Percentiles rank a stretch among this genome's conserved stretches.
Conservation (phyloP, 371 early-diverging fungal genomes). For the Mucor saturninus region DNA sequence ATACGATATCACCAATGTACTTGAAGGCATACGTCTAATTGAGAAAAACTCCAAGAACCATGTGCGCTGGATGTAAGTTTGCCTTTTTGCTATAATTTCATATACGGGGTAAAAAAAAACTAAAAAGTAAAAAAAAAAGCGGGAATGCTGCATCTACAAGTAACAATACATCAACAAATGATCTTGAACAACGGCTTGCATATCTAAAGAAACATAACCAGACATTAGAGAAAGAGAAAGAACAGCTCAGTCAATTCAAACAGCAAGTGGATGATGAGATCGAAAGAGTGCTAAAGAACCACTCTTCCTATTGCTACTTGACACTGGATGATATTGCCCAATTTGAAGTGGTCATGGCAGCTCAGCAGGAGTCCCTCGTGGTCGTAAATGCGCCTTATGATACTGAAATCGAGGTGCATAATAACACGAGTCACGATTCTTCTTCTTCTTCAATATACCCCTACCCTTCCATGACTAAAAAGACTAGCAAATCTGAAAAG, state of each 20-base stretch:
- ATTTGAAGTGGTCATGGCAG: slow-evolving; percentile 35
- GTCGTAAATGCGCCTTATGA: slow-evolving; percentile 47
- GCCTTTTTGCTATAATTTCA: no score
- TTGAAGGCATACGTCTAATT: slow-evolving; percentile 81
- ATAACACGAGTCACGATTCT: slow-evolving; percentile 10
- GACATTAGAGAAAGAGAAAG: slow-evolving; percentile 36
- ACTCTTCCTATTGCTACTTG: slow-evolving; percentile 41
- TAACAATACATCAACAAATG: slow-evolving; percentile 10
- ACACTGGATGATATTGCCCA: slow-evolving; percentile 40
- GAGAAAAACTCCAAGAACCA: slow-evolving; percentile 83
- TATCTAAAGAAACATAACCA: slow-evolving; percentile 32
- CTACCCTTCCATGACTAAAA: neutral
- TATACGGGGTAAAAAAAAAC: neutral
- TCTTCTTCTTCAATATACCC: slow-evolving; percentile 4
- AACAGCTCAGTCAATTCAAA: slow-evolving; percentile 26
- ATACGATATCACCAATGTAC: slow-evolving; percentile 88
- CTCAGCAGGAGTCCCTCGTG: slow-evolving; percentile 35
- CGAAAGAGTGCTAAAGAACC: slow-evolving; percentile 33
- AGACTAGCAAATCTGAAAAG: slow-evolving; percentile 1
- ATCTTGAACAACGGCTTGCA: slow-evolving; percentile 36
- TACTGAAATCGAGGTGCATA: slow-evolving; percentile 42
- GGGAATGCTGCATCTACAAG: slow-evolving; percentile 10
- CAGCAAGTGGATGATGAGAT: slow-evolving; percentile 44
- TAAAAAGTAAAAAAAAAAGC: slow-evolving; percentile 17
- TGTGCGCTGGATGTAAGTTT: slow-evolving; percentile 79